These are phyloP conservation scores for Trifolium subterraneum DNA, from an alignment of 306 rosid genomes.

Conservation along the genomic window DNA sequence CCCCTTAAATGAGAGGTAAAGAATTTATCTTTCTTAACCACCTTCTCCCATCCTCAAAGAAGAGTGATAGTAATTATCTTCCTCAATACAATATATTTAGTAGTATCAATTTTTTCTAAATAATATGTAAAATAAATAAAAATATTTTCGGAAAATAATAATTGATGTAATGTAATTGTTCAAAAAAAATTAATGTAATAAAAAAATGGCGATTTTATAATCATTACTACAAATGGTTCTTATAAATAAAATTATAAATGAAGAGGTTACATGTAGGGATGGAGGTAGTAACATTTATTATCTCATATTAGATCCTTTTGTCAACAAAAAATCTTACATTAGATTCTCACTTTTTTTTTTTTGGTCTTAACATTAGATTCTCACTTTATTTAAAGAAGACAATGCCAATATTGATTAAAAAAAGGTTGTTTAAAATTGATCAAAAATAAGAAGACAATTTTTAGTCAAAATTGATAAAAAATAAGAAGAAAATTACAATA, in stretches of 20 bases:
- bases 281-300: neutral
- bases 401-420: neutral
- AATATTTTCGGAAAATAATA: too few species aligned
- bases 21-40: neutral
- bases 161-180: too few species aligned
- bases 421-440: too few species aligned
- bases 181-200: too few species aligned
- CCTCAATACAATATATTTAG: neutral
- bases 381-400: constrained; percentile 20
- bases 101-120: neutral
- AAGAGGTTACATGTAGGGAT: neutral
- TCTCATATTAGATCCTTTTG: constrained; percentile 3
- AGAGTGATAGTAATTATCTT: neutral
- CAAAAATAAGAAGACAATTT: neutral
- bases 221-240: neutral
- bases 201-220: neutral
- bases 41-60: neutral
- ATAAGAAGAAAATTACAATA: neutral
- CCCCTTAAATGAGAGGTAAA: neutral
- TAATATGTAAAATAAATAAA: neutral
- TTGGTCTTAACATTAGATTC: too few species aligned
- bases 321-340: neutral
- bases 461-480: too few species aligned
- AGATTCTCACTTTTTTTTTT: constrained; percentile 21
- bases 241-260: too few species aligned